Percentiles rank a stretch among this genome's conserved stretches.
Evolutionary conservation across 176 grass and related monocot genomes (phyloP).

Genomic region (Lolium perenne): DNA sequence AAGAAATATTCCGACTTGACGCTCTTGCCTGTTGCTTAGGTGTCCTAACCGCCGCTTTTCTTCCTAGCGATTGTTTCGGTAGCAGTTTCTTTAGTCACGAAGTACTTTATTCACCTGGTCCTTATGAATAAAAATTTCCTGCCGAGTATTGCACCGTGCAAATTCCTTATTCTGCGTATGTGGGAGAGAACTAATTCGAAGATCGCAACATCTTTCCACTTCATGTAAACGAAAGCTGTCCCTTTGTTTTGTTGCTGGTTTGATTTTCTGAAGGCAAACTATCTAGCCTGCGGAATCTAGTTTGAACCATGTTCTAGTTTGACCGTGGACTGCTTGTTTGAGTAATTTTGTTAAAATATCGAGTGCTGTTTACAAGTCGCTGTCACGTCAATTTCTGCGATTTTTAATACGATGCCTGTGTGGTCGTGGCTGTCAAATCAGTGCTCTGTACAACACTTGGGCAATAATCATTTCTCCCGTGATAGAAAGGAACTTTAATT

Average conservation of each 20-base stretch:
- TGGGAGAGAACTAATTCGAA: background rate
- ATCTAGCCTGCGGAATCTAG: constrained; percentile 10
- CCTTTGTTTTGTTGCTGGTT: background rate
- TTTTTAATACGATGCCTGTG: constrained; percentile 36
- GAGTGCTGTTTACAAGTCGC: constrained; percentile 46
- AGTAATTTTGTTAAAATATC: constrained; percentile 31
- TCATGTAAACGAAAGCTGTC: background rate
- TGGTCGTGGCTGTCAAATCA: constrained; percentile 46
- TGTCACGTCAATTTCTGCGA: constrained; percentile 44
- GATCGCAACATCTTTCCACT: background rate
- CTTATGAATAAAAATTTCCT: constrained; percentile 4
- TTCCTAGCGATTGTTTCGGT: constrained; percentile 21
- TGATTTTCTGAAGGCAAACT: constrained; percentile 27
- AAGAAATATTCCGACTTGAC: constrained; percentile 19
- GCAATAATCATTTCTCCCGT: constrained; percentile 32
- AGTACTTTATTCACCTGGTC: constrained; percentile 36
- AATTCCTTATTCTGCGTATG: background rate
- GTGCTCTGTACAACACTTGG: constrained; percentile 33
- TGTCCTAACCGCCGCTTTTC: constrained; percentile 44
- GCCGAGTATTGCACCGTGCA: background rate
- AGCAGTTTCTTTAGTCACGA: background rate
- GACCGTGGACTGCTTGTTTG: constrained; percentile 49
- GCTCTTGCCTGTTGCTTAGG: constrained; percentile 37
- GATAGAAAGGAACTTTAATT: constrained; percentile 35
- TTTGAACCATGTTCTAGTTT: constrained; percentile 29